phyloP scores from a whole-genome alignment of 495 filamentous ascomycete species.

The Penicillium argentinense region DNA sequence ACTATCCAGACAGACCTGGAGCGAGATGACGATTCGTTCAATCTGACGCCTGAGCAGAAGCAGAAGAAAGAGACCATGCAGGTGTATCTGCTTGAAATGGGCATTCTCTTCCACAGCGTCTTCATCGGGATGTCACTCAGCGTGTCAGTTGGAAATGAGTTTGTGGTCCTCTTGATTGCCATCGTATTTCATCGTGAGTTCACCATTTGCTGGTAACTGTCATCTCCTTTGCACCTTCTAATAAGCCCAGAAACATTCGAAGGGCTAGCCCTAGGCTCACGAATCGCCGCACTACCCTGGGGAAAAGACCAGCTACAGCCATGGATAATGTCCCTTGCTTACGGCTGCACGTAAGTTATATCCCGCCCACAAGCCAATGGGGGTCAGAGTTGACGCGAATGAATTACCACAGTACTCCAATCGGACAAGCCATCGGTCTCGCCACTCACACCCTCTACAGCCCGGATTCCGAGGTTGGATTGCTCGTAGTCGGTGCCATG shows the following conservation, averaged over 20 bases:
- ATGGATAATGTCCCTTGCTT: slow-evolving; percentile 84
- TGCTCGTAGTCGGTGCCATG: slow-evolving; percentile 67
- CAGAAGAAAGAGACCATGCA: slow-evolving; percentile 51
- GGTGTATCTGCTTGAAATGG: slow-evolving; percentile 70
- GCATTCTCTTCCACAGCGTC: slow-evolving; percentile 78
- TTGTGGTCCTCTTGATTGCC: slow-evolving; percentile 69
- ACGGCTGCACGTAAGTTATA: slow-evolving; percentile 52
- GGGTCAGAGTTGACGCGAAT: neutral
- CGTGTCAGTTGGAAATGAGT: slow-evolving; percentile 67
- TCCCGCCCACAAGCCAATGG: neutral
- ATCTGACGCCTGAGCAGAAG: slow-evolving; percentile 23
- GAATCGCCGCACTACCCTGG: slow-evolving; percentile 49
- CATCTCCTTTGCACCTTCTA: too few species aligned
- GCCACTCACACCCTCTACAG: slow-evolving; percentile 59
- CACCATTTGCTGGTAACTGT: neutral
- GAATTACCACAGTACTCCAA: slow-evolving; percentile 64
- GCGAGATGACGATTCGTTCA: slow-evolving; percentile 10
- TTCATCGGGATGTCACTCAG: slow-evolving; percentile 83
- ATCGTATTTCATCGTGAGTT: slow-evolving; percentile 68
- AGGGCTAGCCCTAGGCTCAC: slow-evolving; percentile 65
- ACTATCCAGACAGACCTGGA: slow-evolving; percentile 20
- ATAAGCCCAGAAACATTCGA: slow-evolving; percentile 61
- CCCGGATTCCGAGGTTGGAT: slow-evolving; percentile 60
- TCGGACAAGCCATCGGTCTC: slow-evolving; percentile 81
- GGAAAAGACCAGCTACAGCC: slow-evolving; percentile 45